These are phyloP conservation scores for Triticum monococcum DNA, from an alignment of 176 grass and related monocot species.

Conservation along the genomic window DNA sequence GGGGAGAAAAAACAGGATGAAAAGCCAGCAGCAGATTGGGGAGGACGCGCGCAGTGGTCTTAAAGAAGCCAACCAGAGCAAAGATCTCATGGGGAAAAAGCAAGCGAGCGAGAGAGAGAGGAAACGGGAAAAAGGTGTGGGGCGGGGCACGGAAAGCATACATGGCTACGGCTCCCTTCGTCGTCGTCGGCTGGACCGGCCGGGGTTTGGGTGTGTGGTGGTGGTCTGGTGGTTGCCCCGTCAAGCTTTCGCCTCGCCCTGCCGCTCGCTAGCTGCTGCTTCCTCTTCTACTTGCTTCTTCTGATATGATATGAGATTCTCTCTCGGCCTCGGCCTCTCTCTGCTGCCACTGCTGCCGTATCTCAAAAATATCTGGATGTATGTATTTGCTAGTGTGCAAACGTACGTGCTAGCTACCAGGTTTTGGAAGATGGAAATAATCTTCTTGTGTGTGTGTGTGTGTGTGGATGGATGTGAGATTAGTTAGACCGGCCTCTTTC, in stretches of 20 bases:
- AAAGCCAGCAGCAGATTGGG: slow-evolving; percentile 29
- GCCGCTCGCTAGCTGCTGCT: slow-evolving; percentile 7
- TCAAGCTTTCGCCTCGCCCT: slow-evolving; percentile 33
- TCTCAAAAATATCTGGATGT: slow-evolving; percentile 45
- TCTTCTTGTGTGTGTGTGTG: background rate
- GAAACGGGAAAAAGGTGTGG: slow-evolving; percentile 23
- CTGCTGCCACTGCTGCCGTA: background rate
- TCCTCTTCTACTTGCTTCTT: background rate
- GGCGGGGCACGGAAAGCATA: slow-evolving; percentile 15
- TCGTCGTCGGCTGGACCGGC: background rate
- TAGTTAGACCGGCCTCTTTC: background rate
- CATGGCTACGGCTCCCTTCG: background rate
- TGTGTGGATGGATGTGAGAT: background rate
- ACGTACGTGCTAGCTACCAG: background rate
- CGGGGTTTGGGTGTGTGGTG: background rate
- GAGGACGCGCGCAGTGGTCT: slow-evolving; percentile 38
- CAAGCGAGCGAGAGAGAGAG: background rate
- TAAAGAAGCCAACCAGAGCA: slow-evolving; percentile 59
- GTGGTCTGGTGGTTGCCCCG: slow-evolving; percentile 30
- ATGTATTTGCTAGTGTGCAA: background rate
- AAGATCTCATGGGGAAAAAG: slow-evolving; percentile 39
- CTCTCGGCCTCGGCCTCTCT: background rate
- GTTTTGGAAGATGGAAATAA: background rate
- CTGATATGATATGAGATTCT: background rate
- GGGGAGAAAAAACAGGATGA: slow-evolving; percentile 36